Evolutionary conservation across 371 early-diverging fungal genomes (phyloP), one percentile per base, ranked within the genome.

Genomic region (Mortierella sp.): DNA sequence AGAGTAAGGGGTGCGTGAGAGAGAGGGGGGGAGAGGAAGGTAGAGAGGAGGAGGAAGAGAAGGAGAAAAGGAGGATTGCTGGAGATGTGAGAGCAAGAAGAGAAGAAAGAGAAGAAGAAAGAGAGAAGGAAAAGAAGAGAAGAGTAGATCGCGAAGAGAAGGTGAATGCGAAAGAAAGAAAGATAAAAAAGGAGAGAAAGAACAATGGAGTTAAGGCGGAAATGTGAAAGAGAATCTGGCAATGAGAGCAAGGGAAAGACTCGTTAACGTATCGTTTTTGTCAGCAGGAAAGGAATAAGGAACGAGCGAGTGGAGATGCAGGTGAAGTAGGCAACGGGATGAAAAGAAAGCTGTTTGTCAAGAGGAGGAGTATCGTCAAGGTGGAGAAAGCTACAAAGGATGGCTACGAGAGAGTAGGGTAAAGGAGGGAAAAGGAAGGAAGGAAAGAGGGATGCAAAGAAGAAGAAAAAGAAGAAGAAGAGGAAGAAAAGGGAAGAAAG

Each of bases 241-340:
- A 40, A 37, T 26, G 43, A 40, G 40, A 31, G 43, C 2, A 40
- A 43, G 37, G 34, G 16, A 37, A 34, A 48, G 6, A 21, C 37
- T 54, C 43, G 69, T 61, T 74, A 26, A 44, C 48, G 37, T 34
- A 50, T 43, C 50, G 34, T 64, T 61, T 57, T 46, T 34, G 67
- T 64, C 37, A 51, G 73, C 73, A 34, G 54, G 24, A 55, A 54
- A 26, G 55, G 72, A 72, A 72, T 53, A 72, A 53, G 48, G 48
- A 72, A 53, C 53, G 72, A 43, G n/a, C 8, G n/a, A 54, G 24
- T 8, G 21, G 21, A 43, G 28, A 61, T 34, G 61, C 21, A 46
- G 34, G 46, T 21, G 53, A 72, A 21, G 51, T 21, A 6, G 72
- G 48, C 24, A 34, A 34, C 10, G 24, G 34, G n/a, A 16, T 2